Base-by-base conservation (phyloP, 2,329 filamentous ascomycete genomes). In the Cordyceps tenuipes region DNA sequence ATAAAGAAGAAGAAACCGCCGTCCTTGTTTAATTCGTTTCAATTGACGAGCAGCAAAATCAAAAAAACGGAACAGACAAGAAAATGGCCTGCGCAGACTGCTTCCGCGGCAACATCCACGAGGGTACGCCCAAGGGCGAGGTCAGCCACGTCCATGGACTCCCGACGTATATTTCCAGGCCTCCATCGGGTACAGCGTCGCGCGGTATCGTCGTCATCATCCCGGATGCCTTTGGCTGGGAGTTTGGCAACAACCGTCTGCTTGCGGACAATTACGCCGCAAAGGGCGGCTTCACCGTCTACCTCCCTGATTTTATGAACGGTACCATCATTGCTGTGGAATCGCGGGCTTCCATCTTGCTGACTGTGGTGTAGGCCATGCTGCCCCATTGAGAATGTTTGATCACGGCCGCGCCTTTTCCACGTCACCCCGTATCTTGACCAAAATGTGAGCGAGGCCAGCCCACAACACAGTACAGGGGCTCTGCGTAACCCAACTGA, bases 241-340 rank as follows among this genome's bases (percentile, higher is more conserved):
- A 75, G 2, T 78, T 84, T 63, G 69, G 76, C 23, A 84, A 84
- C 68, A 76, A 75, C 56, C 74, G 78, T 43, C 68, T 83, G 6
- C 68, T 84, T 39, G 80, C 80, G 5, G 82, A 85, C 64, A 69
- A 70, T 47, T 82, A 82, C 64, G 80, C 81, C n/a, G 72, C 74
- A 61, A 78, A 77, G 65, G 76, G 76, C 5, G 70, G 71, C 15
- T 82, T 76, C 65, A 71, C 69, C 9, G 80, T 84, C 41, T 80
- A 81, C 62, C 63, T 81, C n/a, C 82, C 82, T 0, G 81, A 85
- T 59, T 82, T 85, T 57, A 83, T 84, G 72, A 63, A 68, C 1
- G 73, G 73, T 74, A 54, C 8, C 26, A 63, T 15, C 1, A 5
- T 19, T 29, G n/a, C 41, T 19, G 29, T 23, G 3, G 9, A 17